Conservation (phyloP, 192 early-diverging fungal species). For the Powellomyces hirtus region DNA sequence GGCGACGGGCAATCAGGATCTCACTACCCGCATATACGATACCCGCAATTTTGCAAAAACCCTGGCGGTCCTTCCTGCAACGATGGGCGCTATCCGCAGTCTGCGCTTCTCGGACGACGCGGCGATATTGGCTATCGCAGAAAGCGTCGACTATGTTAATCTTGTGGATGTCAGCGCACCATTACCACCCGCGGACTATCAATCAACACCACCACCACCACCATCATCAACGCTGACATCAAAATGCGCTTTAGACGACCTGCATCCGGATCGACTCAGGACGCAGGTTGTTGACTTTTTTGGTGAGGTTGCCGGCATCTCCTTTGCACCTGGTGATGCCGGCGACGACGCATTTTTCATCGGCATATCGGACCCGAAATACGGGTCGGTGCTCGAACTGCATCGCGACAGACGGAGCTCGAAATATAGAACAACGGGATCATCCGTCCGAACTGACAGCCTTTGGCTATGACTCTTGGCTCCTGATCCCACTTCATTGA, state of each 20-base stretch:
- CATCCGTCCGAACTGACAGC: too few relatives aligned
- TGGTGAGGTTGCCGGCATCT: conserved; percentile 68
- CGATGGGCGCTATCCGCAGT: conserved; percentile 58
- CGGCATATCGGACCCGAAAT: conserved; percentile 47
- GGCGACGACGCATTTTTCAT: conserved; percentile 46
- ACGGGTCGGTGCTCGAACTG: conserved; percentile 13
- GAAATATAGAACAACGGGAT: too few relatives aligned
- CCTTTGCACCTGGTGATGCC: conserved; percentile 47
- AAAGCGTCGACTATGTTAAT: conserved; percentile 70
- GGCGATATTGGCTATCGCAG: conserved; percentile 52
- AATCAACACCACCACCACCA: conserved; percentile 5
- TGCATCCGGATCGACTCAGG: too few relatives aligned
- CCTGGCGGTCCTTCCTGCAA: conserved; percentile 46
- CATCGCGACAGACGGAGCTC: too few relatives aligned
- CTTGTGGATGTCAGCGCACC: conserved; percentile 42
- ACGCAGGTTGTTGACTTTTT: conserved; percentile 68
- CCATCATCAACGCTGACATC: conserved; percentile 18
- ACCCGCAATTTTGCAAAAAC: conserved; percentile 54
- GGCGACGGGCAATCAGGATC: conserved; percentile 66
- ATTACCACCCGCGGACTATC: background rate
- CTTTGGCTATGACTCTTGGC: too few relatives aligned
- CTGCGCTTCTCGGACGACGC: conserved; percentile 60
- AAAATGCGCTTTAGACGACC: too few relatives aligned
- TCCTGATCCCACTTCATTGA: too few relatives aligned
- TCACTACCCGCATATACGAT: conserved; percentile 62